Base-by-base conservation (phyloP, 176 grass and related monocot species). In the Rhynchospora breviuscula region DNA sequence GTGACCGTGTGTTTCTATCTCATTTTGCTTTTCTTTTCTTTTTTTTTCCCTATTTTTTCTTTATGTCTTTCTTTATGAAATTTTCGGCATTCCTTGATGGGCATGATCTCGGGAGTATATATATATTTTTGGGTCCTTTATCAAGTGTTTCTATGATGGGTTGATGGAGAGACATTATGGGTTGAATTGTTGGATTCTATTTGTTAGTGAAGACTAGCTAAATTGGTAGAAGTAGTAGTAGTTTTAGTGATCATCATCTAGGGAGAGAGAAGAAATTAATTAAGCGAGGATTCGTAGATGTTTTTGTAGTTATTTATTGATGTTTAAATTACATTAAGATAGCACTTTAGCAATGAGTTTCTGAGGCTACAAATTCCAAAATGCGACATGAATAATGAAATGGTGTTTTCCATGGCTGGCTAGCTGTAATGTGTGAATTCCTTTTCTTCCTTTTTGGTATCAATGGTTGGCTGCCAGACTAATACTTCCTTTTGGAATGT, bases 181-280 rank as follows among this genome's bases (percentile, higher is more conserved):
- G 75, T 63, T 87, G 71, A 85, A 66, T 86, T 84, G 83, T 60
- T 79, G 35, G 69, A 63, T 70, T 78, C 74, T 67, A 63, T 83
- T 83, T 89, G 58, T 79, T 59, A 86, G 89, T 84, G 46, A 87
- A 84, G 5, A 71, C 63, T 73, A 63, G 62, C 63, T 73, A 64
- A 63, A 70, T 13, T 77, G 63, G 62, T 46, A 66, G 85, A 62
- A 87, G 89, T 90, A 66, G 80, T 63, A 89, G 84, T 87, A 83
- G 53, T 87, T 93, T 91, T 91, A 73, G 90, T 87, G 80, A 81
- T 89, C 85, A 88, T 81, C 58, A 74, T 82, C 90, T 56, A 92
- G 92, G 84, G 85, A 86, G 86, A 79, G 84, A 91, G 47, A 83
- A 80, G 66, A 86, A 90, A 35, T 44, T 75, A 79, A 79, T 80